These are phyloP conservation scores for Linum trigynum DNA, from an alignment of 345 rosid genomes.

Conservation along the genomic window DNA sequence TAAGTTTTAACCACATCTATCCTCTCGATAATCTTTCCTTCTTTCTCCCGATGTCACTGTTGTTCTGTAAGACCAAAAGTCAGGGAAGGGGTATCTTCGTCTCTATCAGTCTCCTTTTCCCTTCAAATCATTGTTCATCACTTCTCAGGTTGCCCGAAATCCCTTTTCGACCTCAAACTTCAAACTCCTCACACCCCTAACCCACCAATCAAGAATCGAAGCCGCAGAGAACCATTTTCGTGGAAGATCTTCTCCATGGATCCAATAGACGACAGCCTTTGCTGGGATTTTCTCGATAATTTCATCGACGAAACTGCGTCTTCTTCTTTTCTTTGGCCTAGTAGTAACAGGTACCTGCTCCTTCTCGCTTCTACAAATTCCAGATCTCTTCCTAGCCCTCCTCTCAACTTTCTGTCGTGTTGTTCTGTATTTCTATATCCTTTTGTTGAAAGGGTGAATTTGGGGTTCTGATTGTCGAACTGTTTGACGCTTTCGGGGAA, in stretches of 20 bases:
- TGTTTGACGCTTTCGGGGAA: background rate
- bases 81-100: background rate
- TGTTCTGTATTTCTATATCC: background rate
- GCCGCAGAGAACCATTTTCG: background rate
- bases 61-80: background rate
- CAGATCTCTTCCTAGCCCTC: background rate
- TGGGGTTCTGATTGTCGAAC: background rate
- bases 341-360: background rate
- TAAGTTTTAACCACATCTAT: background rate
- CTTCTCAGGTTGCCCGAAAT: background rate
- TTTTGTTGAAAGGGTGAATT: background rate
- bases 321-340: constrained; percentile 16
- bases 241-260: constrained; percentile 14
- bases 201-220: too few relatives aligned
- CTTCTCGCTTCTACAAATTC: background rate
- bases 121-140: background rate
- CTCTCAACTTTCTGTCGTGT: background rate
- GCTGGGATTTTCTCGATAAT: constrained; percentile 34
- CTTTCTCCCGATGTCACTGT: background rate
- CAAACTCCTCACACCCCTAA: background rate
- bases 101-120: background rate
- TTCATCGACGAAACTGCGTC: constrained; percentile 16
- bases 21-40: background rate
- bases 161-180: background rate
- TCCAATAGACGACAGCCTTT: constrained; percentile 12